A percentile compares a stretch with the other conserved stretches of the same genome.
Evolutionary conservation across 192 early-diverging fungal species (phyloP).

Genomic region (Jimgerdemannia lactiflua): DNA sequence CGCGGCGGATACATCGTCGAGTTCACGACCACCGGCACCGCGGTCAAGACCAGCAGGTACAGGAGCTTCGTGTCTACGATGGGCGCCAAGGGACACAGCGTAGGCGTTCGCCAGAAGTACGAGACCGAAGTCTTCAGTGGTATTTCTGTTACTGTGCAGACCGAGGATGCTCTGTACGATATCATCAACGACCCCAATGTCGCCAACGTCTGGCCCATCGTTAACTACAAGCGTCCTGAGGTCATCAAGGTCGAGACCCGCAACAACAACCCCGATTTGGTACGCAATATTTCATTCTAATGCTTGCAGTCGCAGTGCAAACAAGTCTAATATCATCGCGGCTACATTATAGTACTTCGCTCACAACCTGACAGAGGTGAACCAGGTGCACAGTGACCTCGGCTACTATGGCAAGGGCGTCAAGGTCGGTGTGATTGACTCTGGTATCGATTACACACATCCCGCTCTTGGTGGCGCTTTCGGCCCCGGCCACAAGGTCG

Average conservation of each 20-base stretch:
- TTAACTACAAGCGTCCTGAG: neutral
- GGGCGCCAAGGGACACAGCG: neutral
- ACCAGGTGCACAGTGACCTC: constrained; percentile 38
- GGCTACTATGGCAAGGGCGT: constrained; percentile 59
- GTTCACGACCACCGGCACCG: neutral
- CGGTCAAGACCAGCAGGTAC: neutral
- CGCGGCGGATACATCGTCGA: neutral
- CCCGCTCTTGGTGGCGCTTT: constrained; percentile 66
- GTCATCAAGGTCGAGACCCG: neutral
- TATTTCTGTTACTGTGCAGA: constrained; percentile 3
- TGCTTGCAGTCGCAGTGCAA: neutral
- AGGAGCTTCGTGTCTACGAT: neutral
- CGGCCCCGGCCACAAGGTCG: constrained; percentile 52
- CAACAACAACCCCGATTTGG: neutral
- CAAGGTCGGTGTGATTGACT: constrained; percentile 66
- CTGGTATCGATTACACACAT: constrained; percentile 66
- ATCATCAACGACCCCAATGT: neutral
- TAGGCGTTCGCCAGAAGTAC: neutral
- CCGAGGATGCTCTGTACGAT: neutral
- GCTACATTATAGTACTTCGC: constrained; percentile 13
- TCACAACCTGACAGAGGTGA: constrained; percentile 52
- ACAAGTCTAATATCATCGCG: neutral
- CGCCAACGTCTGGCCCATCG: neutral
- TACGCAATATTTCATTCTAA: no score
- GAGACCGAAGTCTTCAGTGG: neutral